Base-by-base conservation (phyloP, 148 eudicot species). In the Vaccinium macrocarpon region DNA sequence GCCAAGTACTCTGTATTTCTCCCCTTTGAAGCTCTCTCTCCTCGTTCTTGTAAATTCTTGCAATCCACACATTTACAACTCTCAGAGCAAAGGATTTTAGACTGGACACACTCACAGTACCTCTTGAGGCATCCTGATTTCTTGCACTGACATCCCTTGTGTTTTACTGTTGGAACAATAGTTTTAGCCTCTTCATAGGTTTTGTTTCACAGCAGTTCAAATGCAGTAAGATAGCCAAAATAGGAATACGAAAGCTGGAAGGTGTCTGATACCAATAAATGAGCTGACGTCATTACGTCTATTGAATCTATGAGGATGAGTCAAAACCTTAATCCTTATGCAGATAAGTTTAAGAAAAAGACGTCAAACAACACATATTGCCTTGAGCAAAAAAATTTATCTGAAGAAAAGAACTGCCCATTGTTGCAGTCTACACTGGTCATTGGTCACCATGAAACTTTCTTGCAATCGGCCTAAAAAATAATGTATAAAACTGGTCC, bases 31-130 rank as follows among this genome's bases (percentile, higher is more conserved):
- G 27, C 78, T 77, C 90, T 88, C 85, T 89, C 92, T 84, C 88
- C 85, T 76, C 90, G 84, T 84, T 84, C 87, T 84, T 88, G 86
- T 78, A 81, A 85, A 73, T 92, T 92, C 87, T 89, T 92, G 89
- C 94, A 90, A 82, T 86, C 91, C 53, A 89, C 55, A 86, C 94
- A 92, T 88, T 89, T 92, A 55, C 94, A 92, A 71, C 84, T 90
- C 32, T 89, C 92, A 61, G 91, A 89, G 86, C 92, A 92, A 42
- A 90, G 88, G 83, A 87, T 88, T 86, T 87, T 87, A 56, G 92
- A 90, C 83, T 88, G 91, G 78, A 89, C 90, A 86, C 94, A 92
- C 84, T 87, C 92, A 13, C 94, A 92, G 85, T 92, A 92, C 90
- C 84, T 88, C 88, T 90, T 92, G 61, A 92, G 92, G 86, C 94